Evolutionary conservation across 371 early-diverging fungal genomes (phyloP).

Genomic region (Entomophthora muscae): DNA sequence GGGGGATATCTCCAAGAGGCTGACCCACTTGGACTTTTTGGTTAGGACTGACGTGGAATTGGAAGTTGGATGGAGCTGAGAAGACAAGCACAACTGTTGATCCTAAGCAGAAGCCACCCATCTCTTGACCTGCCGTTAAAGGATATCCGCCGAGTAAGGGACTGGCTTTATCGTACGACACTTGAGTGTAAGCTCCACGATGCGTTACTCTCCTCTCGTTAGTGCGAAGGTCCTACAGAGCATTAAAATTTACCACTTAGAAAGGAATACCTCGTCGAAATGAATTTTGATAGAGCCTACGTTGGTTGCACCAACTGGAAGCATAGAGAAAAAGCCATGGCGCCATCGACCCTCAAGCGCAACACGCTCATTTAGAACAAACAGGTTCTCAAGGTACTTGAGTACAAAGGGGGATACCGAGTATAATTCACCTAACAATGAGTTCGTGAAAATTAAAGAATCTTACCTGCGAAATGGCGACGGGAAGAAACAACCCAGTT

Average conservation of each 20-base stretch:
- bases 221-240: conserved; percentile 42
- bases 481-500: conserved; percentile 77
- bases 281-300: conserved; percentile 88
- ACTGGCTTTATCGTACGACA: conserved; percentile 42
- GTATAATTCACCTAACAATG: conserved; percentile 59
- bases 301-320: conserved; percentile 94
- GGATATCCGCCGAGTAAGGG: conserved; percentile 43
- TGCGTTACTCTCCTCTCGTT: conserved; percentile 38
- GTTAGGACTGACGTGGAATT: conserved; percentile 49
- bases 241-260: conserved; percentile 9
- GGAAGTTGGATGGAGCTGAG: conserved; percentile 73
- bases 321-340: conserved; percentile 87
- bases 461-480: conserved; percentile 67
- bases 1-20: conserved; percentile 28
- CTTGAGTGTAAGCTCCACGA: conserved; percentile 61
- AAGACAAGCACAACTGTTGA: conserved; percentile 93
- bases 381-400: conserved; percentile 59
- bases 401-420: conserved; percentile 86
- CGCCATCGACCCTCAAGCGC: conserved; percentile 80
- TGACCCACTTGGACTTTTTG: conserved; percentile 73
- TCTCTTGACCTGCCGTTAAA: conserved; percentile 59
- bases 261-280: conserved; percentile 51
- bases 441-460: conserved; percentile 4
- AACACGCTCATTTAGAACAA: conserved; percentile 91
- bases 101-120: conserved; percentile 90